These are phyloP conservation scores for Dactylellina parvicollis DNA, from an alignment of 2,329 filamentous ascomycete species.

Conservation along the genomic window DNA sequence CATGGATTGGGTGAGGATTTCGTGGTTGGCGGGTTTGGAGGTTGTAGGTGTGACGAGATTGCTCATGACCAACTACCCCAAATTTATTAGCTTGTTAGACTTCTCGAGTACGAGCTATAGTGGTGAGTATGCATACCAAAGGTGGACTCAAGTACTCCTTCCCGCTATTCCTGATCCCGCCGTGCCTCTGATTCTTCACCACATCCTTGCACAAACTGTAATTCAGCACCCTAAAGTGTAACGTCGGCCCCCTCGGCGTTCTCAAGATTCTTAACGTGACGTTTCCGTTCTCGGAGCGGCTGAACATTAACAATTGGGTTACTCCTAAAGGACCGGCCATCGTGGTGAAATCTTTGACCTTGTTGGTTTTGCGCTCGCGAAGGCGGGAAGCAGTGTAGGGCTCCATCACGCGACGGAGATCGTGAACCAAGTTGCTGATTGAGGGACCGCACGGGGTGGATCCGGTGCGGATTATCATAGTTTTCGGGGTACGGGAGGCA, in stretches of 20 bases:
- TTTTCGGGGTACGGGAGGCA: conserved; percentile 78
- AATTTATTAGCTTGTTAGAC: neutral
- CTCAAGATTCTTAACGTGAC: conserved; percentile 89
- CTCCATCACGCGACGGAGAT: conserved; percentile 94
- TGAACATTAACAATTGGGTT: conserved; percentile 91
- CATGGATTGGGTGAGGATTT: conserved; percentile 88
- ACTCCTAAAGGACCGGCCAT: conserved; percentile 96
- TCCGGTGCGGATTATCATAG: conserved; percentile 97
- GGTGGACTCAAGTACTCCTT: conserved; percentile 88
- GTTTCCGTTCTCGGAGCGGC: conserved; percentile 86
- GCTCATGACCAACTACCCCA: conserved; percentile 86
- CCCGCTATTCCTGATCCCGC: conserved; percentile 71
- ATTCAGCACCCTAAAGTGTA: conserved; percentile 93
- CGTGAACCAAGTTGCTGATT: conserved; percentile 87
- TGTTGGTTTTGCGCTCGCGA: conserved; percentile 88
- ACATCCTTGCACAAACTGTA: conserved; percentile 96
- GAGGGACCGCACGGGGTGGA: conserved; percentile 91
- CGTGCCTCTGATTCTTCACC: conserved; percentile 71
- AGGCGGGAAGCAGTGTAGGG: conserved; percentile 88
- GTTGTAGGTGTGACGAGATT: conserved; percentile 79
- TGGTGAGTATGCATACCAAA: conserved; percentile 67
- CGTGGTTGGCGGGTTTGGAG: conserved; percentile 90
- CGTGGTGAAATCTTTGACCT: conserved; percentile 87
- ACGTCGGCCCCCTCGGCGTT: conserved; percentile 87
- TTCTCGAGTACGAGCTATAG: neutral